Base-by-base conservation (phyloP, 345 rosid genomes). In the Eucalyptus tenuipes region DNA sequence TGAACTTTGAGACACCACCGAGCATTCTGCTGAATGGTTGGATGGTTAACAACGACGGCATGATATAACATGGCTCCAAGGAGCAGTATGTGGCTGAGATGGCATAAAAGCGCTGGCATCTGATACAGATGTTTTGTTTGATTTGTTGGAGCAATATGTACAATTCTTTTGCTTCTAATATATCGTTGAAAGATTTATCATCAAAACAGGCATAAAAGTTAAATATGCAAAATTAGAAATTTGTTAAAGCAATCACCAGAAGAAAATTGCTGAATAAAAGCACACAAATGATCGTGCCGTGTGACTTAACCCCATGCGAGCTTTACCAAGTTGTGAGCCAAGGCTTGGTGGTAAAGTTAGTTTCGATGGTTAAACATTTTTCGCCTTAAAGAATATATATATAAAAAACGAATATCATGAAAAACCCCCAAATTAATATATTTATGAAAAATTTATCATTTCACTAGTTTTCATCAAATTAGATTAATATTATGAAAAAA, bases 31-130 rank as follows among this genome's bases (percentile, higher is more conserved):
- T 79, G 97, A 91, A 92, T 91, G 88, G 86, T 94, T 89, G 91
- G 95, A 4, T 29, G 37, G 50, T 92, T 89, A 49, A 93, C 50
- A 89, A 92, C 6, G 87, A 89, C 91, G 1, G 96, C 88, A 80
- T 92, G 95, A 61, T 94, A 95, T 4, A 91, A 88, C n/a, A 24
- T 87, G 94, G 86, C 89, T 93, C 49, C 93, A 31, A 49, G 90
- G 17, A n/a, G 90, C 14, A 71, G 14, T 6, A 20, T 37, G 89
- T 13, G 93, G 80, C 88, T 92, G 94, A 89, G 94, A 45, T 9
- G 94, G 91, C 86, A 89, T 87, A 88, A 95, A 92, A 64, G 90
- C 85, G 64, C 81, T 91, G 49, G 92, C 88, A 91, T 96, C 97
- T 88, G 95, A 88, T 64, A 89, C 90, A 4, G 94, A 75, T 57